A percentile compares a stretch with the other conserved stretches of the same genome.
Conservation (phyloP, 768 basidiomycete genomes). For the Megacollybia marginata region DNA sequence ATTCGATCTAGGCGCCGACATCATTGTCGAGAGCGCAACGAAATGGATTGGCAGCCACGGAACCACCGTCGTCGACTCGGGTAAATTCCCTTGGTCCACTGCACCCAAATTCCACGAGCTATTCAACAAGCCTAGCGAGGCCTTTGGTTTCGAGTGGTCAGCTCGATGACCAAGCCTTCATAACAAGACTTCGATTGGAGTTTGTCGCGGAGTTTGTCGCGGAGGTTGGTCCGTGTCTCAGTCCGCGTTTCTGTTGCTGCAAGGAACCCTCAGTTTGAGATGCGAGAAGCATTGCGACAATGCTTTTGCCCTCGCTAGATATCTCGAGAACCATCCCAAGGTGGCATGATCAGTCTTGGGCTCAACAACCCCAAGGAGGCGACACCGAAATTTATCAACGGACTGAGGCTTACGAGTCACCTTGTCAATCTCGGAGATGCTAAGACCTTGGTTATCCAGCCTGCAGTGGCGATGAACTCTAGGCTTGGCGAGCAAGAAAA, state of each 20-base stretch:
- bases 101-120: slow-evolving; percentile 14
- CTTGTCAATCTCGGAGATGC: slow-evolving; percentile 36
- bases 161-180: slow-evolving; percentile 44
- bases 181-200: slow-evolving; percentile 39
- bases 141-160: slow-evolving; percentile 49
- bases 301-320: slow-evolving; percentile 42
- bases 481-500: slow-evolving; percentile 46
- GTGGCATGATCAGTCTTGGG: slow-evolving; percentile 31
- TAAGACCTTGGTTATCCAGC: slow-evolving; percentile 58
- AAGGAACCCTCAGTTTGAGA: slow-evolving; percentile 54
- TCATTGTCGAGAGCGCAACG: slow-evolving; percentile 49
- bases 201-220: slow-evolving; percentile 31
- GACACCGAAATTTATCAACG: slow-evolving; percentile 25
- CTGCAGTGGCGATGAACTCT: slow-evolving; percentile 51
- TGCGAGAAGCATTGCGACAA: slow-evolving; percentile 53
- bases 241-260: slow-evolving; percentile 50
- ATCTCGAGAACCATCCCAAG: slow-evolving; percentile 24
- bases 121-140: slow-evolving; percentile 47
- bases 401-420: slow-evolving; percentile 27
- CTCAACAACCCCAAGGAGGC: slow-evolving; percentile 26
- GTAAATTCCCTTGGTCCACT: slow-evolving; percentile 19
- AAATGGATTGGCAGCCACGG: slow-evolving; percentile 65
- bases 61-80: slow-evolving; percentile 56
- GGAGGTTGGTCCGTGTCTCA: slow-evolving; percentile 41
- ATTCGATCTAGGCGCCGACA: slow-evolving; percentile 15